Conservation (phyloP, 257 asterid genomes). For the Nicotiana sylvestris region DNA sequence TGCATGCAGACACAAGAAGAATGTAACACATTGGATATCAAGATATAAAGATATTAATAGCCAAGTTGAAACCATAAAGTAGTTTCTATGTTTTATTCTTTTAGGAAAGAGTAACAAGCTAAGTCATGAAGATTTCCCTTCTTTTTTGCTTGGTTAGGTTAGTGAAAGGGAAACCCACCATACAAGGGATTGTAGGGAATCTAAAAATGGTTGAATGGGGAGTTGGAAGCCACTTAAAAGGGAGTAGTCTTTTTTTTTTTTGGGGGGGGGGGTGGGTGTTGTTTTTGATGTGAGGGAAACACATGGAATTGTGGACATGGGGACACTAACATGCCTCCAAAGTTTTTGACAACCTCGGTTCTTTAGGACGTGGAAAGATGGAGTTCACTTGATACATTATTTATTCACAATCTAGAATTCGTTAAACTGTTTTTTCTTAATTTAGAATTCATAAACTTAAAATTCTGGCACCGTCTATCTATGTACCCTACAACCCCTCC, state of each 20-base stretch:
- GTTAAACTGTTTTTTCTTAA: no score
- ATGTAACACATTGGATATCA: constrained; percentile 13
- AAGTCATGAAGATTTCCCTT: background rate
- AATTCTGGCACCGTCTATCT: no score
- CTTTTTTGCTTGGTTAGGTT: constrained; percentile 24
- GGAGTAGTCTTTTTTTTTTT: background rate
- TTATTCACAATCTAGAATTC: no score
- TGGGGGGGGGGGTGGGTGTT: background rate
- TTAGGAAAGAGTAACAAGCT: background rate
- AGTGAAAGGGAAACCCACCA: constrained; percentile 62
- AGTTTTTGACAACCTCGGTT: constrained; percentile 34
- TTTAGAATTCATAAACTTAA: no score
- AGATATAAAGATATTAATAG: constrained; percentile 19
- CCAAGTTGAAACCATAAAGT: background rate
- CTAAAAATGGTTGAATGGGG: constrained; percentile 48
- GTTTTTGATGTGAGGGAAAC: constrained; percentile 36
- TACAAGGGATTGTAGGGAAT: constrained; percentile 33
- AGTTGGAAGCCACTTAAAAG: constrained; percentile 68
- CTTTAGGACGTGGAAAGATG: constrained; percentile 55
- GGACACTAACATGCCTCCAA: constrained; percentile 49
- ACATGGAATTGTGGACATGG: constrained; percentile 43
- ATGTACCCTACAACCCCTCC: constrained; percentile 15
- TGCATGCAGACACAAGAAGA: constrained; percentile 26
- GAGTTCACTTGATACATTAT: constrained; percentile 41
- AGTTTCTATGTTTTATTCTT: background rate